phyloP scores from a whole-genome alignment of 768 basidiomycete genomes.

The Kwoniella europaea region DNA sequence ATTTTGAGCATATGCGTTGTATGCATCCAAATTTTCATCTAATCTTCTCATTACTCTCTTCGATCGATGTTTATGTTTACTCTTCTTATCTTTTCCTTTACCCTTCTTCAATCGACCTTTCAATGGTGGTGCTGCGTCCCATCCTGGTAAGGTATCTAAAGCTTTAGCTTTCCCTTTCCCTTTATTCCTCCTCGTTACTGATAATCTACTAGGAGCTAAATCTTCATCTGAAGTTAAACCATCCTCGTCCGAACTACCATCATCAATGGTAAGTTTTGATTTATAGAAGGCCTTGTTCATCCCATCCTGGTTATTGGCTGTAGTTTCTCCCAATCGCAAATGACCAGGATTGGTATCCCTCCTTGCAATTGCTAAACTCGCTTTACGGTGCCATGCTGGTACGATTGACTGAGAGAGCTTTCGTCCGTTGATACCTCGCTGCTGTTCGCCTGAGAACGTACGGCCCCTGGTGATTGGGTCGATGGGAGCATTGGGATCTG shows the following conservation, averaged over 20 bases:
- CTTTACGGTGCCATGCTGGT: conserved; percentile 38
- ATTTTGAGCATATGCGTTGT: conserved; percentile 47
- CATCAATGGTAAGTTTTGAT: conserved; percentile 36
- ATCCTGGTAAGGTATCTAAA: conserved; percentile 32
- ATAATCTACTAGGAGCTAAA: conserved; percentile 14
- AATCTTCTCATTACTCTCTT: conserved; percentile 42
- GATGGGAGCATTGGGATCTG: conserved; percentile 20
- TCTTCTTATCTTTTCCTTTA: conserved; percentile 18
- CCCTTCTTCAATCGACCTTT: conserved; percentile 10
- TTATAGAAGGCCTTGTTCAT: conserved; percentile 43
- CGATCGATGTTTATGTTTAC: conserved; percentile 31
- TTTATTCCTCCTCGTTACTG: conserved; percentile 20
- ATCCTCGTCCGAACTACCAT: conserved; percentile 29
- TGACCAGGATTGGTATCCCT: conserved; percentile 37
- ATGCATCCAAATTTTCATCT: conserved; percentile 45
- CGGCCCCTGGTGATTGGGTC: conserved; percentile 22
- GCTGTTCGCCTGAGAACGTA: conserved; percentile 22
- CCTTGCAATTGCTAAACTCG: conserved; percentile 29
- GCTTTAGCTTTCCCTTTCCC: conserved; percentile 22
- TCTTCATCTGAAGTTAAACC: conserved; percentile 15
- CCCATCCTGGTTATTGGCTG: conserved; percentile 17
- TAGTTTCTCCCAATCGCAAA: conserved; percentile 43
- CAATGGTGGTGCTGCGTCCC: conserved; percentile 37
- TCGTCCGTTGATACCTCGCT: conserved; percentile 39
- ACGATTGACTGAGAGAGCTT: conserved; percentile 31